Evolutionary conservation across 164 flowering plant genomes (phyloP).

Genomic region (Magnolia kwangsiensis): DNA sequence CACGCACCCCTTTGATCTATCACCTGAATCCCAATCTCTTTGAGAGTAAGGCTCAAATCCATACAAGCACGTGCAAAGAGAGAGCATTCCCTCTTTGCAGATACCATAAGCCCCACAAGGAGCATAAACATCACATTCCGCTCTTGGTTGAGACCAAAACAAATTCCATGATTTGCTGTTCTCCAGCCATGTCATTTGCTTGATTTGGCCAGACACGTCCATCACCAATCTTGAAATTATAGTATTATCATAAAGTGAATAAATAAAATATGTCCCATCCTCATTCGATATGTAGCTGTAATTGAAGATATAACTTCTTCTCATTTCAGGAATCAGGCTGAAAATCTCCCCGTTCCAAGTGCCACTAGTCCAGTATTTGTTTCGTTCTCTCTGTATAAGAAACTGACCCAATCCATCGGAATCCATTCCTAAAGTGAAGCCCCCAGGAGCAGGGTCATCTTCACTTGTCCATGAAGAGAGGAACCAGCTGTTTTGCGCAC

Average conservation of each 20-base stretch:
- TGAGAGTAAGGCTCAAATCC: conserved; percentile 21
- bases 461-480: conserved; percentile 44
- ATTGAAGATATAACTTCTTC: neutral
- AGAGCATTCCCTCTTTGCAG: neutral
- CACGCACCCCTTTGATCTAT: conserved; percentile 15
- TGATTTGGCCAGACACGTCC: neutral
- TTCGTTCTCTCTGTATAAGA: neutral
- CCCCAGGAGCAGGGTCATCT: conserved; percentile 33
- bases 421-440: neutral
- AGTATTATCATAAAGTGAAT: neutral
- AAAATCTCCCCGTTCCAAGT: neutral
- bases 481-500: conserved; percentile 26
- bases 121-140: conserved; percentile 20
- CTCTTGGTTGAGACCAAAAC: conserved; percentile 12
- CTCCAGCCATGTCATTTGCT: conserved; percentile 14
- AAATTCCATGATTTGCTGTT: conserved; percentile 10
- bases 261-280: neutral
- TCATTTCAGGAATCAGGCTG: neutral
- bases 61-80: conserved; percentile 18
- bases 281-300: neutral
- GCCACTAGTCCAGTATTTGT: neutral
- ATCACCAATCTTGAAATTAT: conserved; percentile 6
- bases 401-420: neutral
- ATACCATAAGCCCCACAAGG: conserved; percentile 18
- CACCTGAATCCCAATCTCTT: conserved; percentile 7